phyloP scores from a whole-genome alignment of 129 eudicot genomes.

The Calendula officinalis region DNA sequence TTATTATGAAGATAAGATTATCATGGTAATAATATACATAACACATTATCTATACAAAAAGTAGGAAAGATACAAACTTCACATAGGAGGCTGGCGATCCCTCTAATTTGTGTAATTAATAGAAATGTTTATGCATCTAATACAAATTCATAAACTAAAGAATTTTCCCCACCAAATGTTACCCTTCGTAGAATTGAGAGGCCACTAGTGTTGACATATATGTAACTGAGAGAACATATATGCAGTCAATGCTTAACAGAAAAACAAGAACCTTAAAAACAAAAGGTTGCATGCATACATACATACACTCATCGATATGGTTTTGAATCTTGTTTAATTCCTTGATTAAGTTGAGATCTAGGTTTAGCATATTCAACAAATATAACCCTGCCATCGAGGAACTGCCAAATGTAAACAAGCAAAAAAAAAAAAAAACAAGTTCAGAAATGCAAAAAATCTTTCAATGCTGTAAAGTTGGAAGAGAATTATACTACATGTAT shows the following conservation, averaged over 20 bases:
- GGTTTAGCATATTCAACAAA: conserved; percentile 86
- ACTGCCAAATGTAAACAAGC: conserved; percentile 42
- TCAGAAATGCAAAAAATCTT: conserved; percentile 5
- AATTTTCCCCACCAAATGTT: too few relatives aligned
- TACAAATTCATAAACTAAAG: too few relatives aligned
- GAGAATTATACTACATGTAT: not conserved
- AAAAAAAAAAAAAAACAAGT: not conserved
- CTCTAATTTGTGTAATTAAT: too few relatives aligned
- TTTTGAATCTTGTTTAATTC: conserved; percentile 35
- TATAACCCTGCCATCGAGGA: conserved; percentile 93
- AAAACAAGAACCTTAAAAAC: not conserved
- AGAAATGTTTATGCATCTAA: too few relatives aligned
- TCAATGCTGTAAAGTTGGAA: not conserved
- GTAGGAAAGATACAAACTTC: too few relatives aligned
- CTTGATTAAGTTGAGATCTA: conserved; percentile 57
- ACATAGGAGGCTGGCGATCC: too few relatives aligned
- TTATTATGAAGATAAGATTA: too few relatives aligned
- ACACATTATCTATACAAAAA: too few relatives aligned
- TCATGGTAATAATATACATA: too few relatives aligned
- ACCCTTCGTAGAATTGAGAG: too few relatives aligned
- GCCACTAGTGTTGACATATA: not conserved
- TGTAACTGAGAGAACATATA: not conserved
- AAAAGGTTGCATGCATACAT: not conserved
- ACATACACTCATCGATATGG: conserved; percentile 26
- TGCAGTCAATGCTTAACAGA: not conserved